Evolutionary conservation across 345 rosid genomes (phyloP), one percentile per base, ranked within the genome.

Genomic region (Trapa incisa): DNA sequence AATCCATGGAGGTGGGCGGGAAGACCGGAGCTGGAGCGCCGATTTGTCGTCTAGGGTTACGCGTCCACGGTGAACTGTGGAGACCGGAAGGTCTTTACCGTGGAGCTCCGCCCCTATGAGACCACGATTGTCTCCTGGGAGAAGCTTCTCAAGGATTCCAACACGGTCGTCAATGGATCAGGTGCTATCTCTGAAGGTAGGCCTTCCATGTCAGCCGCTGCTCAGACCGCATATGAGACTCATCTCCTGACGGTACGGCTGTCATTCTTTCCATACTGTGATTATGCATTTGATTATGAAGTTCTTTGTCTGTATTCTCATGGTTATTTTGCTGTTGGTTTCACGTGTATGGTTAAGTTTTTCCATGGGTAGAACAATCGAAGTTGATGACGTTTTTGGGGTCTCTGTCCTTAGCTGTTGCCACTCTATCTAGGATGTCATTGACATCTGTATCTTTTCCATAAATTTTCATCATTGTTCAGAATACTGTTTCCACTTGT

Each of bases 41-140:
- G 73, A 71, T 16, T 79, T 62, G 76, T 73, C 84, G 32, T 75
- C 82, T 32, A 80, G 81, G 70, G 69, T 64, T 38, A 63, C 79
- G 72, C 77, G 37, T 82, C 89, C 66, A 66, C 79, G 16, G 67
- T 76, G 64, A 80, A 74, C 68, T 72, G 78, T 36, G 96, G 93
- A 17, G 93, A 89, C 83, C 81, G 98, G 67, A 84, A 84, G 70
- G 77, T 85, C 65, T 86, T 92, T 65, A 69, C 80, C 66, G 98
- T 92, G 72, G 96, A 92, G 78, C 87, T 89, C 67, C 85, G 81
- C 14, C 78, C 83, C 39, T 96, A 84, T 38, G 92, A 87, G 73
- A 92, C 98, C 60, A 86, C 96, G 69, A 77, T 75, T 33, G 89
- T 92, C 11, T 92, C 96, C 9, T 92, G 96, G 96, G 89, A 81